Evolutionary conservation across 2,329 filamentous ascomycete genomes (phyloP).

Genomic region (Fusarium penzigii): DNA sequence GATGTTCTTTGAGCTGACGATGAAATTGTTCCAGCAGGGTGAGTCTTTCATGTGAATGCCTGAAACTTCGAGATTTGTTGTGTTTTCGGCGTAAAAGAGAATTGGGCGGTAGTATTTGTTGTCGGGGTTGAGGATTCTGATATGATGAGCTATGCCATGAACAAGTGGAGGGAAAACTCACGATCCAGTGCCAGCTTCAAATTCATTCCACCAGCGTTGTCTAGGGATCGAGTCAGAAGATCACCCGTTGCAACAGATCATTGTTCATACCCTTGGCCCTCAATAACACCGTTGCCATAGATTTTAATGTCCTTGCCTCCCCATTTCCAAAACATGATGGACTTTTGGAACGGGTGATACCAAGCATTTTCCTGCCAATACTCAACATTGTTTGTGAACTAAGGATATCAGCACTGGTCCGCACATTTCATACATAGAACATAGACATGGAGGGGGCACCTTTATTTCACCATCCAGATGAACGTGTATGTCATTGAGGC

Average conservation of each 20-base stretch:
- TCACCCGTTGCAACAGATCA: too few relatives aligned
- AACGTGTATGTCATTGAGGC: slow-evolving; percentile 58
- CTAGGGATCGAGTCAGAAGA: not conserved
- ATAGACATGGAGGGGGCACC: not conserved
- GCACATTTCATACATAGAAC: not conserved
- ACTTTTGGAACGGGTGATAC: slow-evolving; percentile 46
- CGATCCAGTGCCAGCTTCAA: slow-evolving; percentile 17
- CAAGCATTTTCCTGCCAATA: slow-evolving; percentile 46
- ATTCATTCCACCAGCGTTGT: slow-evolving; percentile 24
- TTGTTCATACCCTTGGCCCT: slow-evolving; percentile 47
- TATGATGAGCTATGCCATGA: not conserved
- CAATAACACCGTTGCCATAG: slow-evolving; percentile 56
- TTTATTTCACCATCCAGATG: slow-evolving; percentile 57
- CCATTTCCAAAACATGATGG: slow-evolving; percentile 65
- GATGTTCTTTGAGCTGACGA: slow-evolving; percentile 57
- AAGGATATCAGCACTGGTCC: not conserved
- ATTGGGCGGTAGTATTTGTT: slow-evolving; percentile 61
- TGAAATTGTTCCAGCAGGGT: slow-evolving; percentile 65
- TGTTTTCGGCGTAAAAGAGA: slow-evolving; percentile 62
- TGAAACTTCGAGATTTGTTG: slow-evolving; percentile 56
- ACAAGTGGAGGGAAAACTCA: not conserved
- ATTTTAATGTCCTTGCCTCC: slow-evolving; percentile 63
- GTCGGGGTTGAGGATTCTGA: slow-evolving; percentile 47
- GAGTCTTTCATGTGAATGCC: slow-evolving; percentile 62
- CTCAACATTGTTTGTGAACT: slow-evolving; percentile 45